Evolutionary conservation across 2,329 filamentous ascomycete species (phyloP).

Genomic region (Penicillium sumatraense): DNA sequence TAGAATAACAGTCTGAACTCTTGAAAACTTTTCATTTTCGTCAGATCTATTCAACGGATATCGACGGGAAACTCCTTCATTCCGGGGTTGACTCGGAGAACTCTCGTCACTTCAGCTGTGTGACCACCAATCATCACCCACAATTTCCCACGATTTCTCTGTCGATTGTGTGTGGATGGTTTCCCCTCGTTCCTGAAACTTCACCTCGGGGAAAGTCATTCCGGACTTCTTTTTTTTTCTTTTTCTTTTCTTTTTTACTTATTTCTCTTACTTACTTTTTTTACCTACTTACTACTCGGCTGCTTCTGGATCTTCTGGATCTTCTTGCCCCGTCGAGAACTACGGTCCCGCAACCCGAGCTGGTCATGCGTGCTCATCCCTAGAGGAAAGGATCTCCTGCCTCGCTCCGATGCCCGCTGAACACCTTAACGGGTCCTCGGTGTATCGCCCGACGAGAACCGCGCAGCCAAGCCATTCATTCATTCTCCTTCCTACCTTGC

Average conservation of each 20-base stretch:
- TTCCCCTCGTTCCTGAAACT: conserved; percentile 2
- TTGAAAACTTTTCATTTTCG: no score
- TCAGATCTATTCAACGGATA: conserved; percentile 21
- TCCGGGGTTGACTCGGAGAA: conserved; percentile 30
- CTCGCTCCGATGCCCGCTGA: conserved; percentile 7
- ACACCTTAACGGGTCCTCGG: conserved; percentile 1
- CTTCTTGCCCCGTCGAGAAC: conserved; percentile 1
- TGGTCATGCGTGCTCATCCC: conserved; percentile 26
- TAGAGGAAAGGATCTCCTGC: conserved; percentile 28
- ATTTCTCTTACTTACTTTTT: neutral
- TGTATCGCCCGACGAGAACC: conserved; percentile 12
- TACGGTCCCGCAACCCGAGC: neutral
- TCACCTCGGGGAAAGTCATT: conserved; percentile 26
- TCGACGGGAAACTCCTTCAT: conserved; percentile 20
- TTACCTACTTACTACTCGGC: conserved; percentile 2
- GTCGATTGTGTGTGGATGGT: neutral
- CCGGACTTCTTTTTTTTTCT: conserved; percentile 3
- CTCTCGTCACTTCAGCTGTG: conserved; percentile 16
- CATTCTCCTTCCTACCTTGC: neutral
- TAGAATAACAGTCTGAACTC: no score
- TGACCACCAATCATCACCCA: conserved; percentile 5
- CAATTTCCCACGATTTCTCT: conserved; percentile 3
- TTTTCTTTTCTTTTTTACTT: neutral
- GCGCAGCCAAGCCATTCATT: neutral
- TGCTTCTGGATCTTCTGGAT: conserved; percentile 5